Conservation (phyloP, 2,329 filamentous ascomycete genomes). For the Mycosphaerella sp. region DNA sequence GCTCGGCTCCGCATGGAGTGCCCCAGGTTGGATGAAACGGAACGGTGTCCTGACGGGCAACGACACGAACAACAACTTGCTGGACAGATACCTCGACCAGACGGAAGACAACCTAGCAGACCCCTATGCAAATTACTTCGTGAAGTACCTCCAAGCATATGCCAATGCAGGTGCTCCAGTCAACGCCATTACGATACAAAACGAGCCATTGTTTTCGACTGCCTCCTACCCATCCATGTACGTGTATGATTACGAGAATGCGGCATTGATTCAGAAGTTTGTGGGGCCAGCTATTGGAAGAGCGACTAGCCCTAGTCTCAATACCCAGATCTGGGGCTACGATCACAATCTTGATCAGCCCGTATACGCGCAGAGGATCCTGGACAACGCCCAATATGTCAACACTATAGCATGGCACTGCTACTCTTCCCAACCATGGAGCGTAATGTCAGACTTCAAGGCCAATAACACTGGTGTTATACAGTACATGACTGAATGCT, state of each 20-base stretch:
- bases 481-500: slow-evolving; percentile 24
- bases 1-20: slow-evolving; percentile 18
- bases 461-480: slow-evolving; percentile 13
- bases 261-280: slow-evolving; percentile 15
- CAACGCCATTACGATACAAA: slow-evolving; percentile 21
- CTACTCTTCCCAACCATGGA: slow-evolving; percentile 17
- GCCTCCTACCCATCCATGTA: slow-evolving; percentile 18
- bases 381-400: slow-evolving; percentile 15
- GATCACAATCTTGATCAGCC: slow-evolving; percentile 21
- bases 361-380: slow-evolving; percentile 16
- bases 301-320: slow-evolving; percentile 6
- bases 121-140: slow-evolving; percentile 20
- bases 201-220: slow-evolving; percentile 16
- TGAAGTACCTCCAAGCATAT: slow-evolving; percentile 22
- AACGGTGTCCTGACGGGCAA: slow-evolving; percentile 14
- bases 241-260: slow-evolving; percentile 17
- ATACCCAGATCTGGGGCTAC: slow-evolving; percentile 19
- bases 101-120: slow-evolving; percentile 15
- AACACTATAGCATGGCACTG: slow-evolving; percentile 22
- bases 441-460: slow-evolving; percentile 16
- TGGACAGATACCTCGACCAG: slow-evolving; percentile 14
- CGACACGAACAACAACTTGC: slow-evolving; percentile 16
- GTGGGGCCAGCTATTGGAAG: slow-evolving; percentile 15
- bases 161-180: slow-evolving; percentile 12
- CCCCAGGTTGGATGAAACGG: slow-evolving; percentile 23